phyloP scores from a whole-genome alignment of 306 rosid genomes.

The Quillaja saponaria region DNA sequence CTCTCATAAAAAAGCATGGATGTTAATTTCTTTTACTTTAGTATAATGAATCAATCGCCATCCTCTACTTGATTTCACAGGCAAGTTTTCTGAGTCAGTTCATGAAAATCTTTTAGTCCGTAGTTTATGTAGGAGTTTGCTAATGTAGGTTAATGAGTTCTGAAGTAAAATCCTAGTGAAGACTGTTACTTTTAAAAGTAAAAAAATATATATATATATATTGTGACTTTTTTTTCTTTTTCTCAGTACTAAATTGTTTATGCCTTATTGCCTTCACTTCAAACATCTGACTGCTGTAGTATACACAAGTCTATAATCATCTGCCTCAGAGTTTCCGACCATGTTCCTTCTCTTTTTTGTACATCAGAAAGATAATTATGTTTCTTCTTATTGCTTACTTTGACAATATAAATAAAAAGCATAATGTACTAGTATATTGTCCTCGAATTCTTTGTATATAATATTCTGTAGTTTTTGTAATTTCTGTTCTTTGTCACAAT shows the following conservation, averaged over 20 bases:
- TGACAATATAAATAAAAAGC: neutral
- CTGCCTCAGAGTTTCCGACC: neutral
- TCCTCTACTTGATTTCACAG: conserved; percentile 9
- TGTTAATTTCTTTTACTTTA: conserved; percentile 10
- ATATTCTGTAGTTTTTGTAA: conserved; percentile 7
- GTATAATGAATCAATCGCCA: neutral
- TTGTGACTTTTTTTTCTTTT: conserved; percentile 20
- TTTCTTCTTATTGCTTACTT: neutral
- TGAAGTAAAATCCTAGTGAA: neutral
- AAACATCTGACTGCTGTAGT: conserved; percentile 1
- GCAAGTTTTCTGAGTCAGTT: conserved; percentile 3
- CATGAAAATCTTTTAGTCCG: neutral
- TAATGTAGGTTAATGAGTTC: conserved; percentile 8
- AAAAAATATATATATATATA: no score
- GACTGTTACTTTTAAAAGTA: neutral
- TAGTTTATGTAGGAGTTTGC: conserved; percentile 17
- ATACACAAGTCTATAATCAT: neutral
- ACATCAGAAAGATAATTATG: no score
- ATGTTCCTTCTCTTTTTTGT: no score
- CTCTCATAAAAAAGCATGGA: conserved; percentile 4
- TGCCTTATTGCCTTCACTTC: conserved; percentile 12
- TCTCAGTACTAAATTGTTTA: conserved; percentile 7
- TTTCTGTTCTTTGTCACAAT: conserved; percentile 1
- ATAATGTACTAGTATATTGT: conserved; percentile 1
- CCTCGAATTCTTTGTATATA: neutral